Conservation (phyloP, 106 monocot genomes). For the Xerophyta viscosa region DNA sequence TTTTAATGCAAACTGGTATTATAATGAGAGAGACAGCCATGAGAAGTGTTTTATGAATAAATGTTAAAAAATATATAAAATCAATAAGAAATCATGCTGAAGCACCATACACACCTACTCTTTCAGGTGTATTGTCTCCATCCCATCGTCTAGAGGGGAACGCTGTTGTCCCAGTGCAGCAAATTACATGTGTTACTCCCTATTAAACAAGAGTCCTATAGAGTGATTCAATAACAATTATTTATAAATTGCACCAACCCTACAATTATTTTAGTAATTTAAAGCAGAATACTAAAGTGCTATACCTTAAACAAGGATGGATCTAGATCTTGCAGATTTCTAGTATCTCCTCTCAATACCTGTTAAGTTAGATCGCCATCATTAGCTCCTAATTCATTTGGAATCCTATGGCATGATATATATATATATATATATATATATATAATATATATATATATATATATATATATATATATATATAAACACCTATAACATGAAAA, state of each 20-base stretch:
- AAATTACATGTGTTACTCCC: slow-evolving; percentile 97
- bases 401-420: background rate
- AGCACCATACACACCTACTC: slow-evolving; percentile 49
- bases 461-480: too few relatives aligned
- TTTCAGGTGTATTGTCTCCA: slow-evolving; percentile 96
- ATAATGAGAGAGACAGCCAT: too few relatives aligned
- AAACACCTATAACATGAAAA: background rate
- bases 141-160: slow-evolving; percentile 92
- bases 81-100: background rate
- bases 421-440: too few relatives aligned
- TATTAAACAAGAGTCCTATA: slow-evolving; percentile 51
- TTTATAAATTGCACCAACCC: background rate
- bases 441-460: too few relatives aligned
- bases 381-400: too few relatives aligned
- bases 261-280: background rate
- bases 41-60: too few relatives aligned
- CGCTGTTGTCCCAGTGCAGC: slow-evolving; percentile 91
- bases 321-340: slow-evolving; percentile 68
- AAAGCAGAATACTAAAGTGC: background rate
- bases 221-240: slow-evolving; percentile 27
- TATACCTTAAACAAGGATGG: slow-evolving; percentile 74
- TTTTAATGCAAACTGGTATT: too few relatives aligned
- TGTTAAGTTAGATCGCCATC: slow-evolving; percentile 5
- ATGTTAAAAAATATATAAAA: too few relatives aligned
- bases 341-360: slow-evolving; percentile 69